Base-by-base conservation (phyloP, 768 basidiomycete genomes). In the Lentinula guzmanii region DNA sequence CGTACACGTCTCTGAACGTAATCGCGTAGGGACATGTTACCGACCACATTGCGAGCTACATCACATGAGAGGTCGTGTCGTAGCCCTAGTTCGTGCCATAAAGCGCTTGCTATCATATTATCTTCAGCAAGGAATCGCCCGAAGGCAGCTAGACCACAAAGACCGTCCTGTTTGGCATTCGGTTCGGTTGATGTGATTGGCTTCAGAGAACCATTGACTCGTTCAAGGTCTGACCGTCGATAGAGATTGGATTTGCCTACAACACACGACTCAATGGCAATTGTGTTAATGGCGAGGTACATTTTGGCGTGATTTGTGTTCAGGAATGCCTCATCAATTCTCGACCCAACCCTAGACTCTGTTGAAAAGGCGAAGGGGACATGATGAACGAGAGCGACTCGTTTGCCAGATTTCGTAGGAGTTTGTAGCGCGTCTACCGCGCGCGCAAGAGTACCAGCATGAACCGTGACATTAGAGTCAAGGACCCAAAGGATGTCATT, bases 301-400 rank as follows among this genome's bases (percentile, higher is more conserved):
- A 98, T 95, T 75, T 95, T 98, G 28, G 96, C 93, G 68, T 98
- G 97, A 63, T 93, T 98, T 4, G 95, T 96, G 72, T 98, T 98
- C 61, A 99, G 76, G 72, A 96, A 99, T 0, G 92, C 93, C 63
- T 93, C 90, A 75, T 99, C 97, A 31, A 98, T 78, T 63, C 84
- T 79, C 33, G 94, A 87, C 2, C 97, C 97, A 61, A 94, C 76
- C 55, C 77, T 78, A 45, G 80, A 75, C 67, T 89, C 86, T 63
- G 85, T 85, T 61, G 89, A 80, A 58, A 82, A 82, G 1, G 93
- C 96, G 69, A 93, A 91, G 0, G 97, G 97, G 16, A 98, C 90
- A 70, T 99, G 97, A 72, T 99, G 97, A 0, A 99, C 92, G 8
- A 99, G 81, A 3, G 86, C 94, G 46, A 96, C 81, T 51, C 84